Evolutionary conservation across 2,329 filamentous ascomycete genomes (phyloP).

Genomic region (Tolypocladium album): DNA sequence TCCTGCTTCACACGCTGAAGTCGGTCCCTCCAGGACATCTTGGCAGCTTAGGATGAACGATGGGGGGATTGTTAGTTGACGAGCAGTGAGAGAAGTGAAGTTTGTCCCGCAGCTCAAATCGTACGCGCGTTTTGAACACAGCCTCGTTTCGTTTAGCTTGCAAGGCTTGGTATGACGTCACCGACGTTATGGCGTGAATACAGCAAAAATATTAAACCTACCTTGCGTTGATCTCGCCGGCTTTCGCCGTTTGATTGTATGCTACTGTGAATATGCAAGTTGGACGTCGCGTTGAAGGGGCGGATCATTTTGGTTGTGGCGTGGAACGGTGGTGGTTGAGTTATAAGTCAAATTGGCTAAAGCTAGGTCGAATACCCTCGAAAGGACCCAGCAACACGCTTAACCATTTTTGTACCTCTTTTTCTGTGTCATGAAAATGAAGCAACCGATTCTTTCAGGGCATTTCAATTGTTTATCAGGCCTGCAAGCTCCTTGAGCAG

Average conservation of each 20-base stretch:
- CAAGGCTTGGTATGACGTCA: neutral
- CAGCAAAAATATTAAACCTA: neutral
- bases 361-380: too few species aligned
- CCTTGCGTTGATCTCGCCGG: neutral
- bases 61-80: neutral
- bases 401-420: too few species aligned
- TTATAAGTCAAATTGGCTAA: neutral
- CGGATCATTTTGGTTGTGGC: neutral
- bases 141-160: neutral
- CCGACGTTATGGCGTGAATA: neutral
- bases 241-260: neutral
- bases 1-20: conserved; percentile 27
- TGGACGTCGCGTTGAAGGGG: neutral
- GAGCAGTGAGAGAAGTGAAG: neutral
- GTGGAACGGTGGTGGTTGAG: neutral
- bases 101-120: neutral
- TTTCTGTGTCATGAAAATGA: too few species aligned
- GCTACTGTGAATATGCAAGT: neutral
- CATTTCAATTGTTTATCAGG: too few species aligned
- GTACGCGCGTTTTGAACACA: neutral
- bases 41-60: neutral
- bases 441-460: too few species aligned
- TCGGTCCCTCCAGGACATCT: conserved; percentile 26
- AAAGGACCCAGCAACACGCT: too few species aligned
- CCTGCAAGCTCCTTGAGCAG: too few species aligned